A percentile compares a stretch with the other conserved stretches of the same genome.
Evolutionary conservation across 768 basidiomycete species (phyloP).

Genomic region (Leucocoprinus leucothites): DNA sequence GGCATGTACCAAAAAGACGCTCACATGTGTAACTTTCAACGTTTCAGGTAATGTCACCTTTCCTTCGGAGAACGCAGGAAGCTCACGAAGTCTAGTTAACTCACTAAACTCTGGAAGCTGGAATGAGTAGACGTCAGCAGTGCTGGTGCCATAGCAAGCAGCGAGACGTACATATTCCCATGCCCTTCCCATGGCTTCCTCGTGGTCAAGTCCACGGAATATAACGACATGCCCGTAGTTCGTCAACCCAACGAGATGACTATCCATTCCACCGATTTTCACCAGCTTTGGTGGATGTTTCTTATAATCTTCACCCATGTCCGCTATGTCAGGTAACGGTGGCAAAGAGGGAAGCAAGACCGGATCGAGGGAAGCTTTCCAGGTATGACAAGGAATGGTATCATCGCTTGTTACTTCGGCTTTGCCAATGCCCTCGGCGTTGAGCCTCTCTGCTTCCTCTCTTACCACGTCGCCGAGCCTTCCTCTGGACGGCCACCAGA

Average conservation of each 20-base stretch:
- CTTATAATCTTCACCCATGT: conserved; percentile 18
- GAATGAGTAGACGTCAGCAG: conserved; percentile 3
- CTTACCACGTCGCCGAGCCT: conserved; percentile 34
- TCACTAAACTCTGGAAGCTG: conserved; percentile 79
- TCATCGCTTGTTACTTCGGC: conserved; percentile 31
- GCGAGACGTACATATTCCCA: conserved; percentile 70
- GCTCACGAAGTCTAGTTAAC: conserved; percentile 42
- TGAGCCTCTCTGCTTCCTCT: conserved; percentile 41
- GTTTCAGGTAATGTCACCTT: conserved; percentile 35
- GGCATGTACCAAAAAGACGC: conserved; percentile 5
- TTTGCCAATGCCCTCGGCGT: conserved; percentile 35
- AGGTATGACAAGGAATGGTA: conserved; percentile 58
- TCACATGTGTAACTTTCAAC: conserved; percentile 76
- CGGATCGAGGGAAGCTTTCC: conserved; percentile 56
- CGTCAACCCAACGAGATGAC: conserved; percentile 75
- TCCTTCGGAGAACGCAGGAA: conserved; percentile 40
- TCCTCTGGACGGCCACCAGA: conserved; percentile 69
- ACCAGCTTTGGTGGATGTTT: conserved; percentile 48
- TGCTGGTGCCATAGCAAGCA: neutral
- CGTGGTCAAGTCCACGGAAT: conserved; percentile 44
- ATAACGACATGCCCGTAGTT: conserved; percentile 76
- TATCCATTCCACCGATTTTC: conserved; percentile 78
- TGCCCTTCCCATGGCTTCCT: conserved; percentile 27
- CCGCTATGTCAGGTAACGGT: conserved; percentile 47
- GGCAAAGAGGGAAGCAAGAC: conserved; percentile 59